Percentiles rank a stretch among this genome's conserved stretches.
These are phyloP conservation scores for Ascochyta koolunga DNA, from an alignment of 2,329 filamentous ascomycete species.

Conservation along the genomic window DNA sequence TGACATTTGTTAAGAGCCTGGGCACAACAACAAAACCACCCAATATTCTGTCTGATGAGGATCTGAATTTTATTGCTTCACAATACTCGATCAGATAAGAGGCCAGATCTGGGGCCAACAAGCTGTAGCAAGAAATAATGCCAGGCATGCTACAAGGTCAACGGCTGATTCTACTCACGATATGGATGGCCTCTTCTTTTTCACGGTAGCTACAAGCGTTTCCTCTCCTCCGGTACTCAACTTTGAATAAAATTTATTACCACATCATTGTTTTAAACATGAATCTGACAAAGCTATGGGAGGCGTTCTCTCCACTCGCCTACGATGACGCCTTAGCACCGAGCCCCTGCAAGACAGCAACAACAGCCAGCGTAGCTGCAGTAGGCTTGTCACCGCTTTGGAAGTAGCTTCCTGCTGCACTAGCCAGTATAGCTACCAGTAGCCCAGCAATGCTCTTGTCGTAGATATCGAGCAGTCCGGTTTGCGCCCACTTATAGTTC, in stretches of 20 bases:
- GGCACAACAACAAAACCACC: too few species aligned
- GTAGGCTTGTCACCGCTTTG: slow-evolving; percentile 36
- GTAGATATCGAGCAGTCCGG: slow-evolving; percentile 38
- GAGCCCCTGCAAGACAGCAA: slow-evolving; percentile 35
- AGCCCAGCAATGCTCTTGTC: slow-evolving; percentile 42
- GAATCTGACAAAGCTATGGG: neutral
- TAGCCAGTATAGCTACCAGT: slow-evolving; percentile 32
- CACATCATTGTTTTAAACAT: neutral
- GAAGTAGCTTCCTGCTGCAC: slow-evolving; percentile 32
- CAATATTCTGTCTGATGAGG: too few species aligned
- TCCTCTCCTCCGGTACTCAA: too few species aligned
- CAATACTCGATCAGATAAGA: too few species aligned
- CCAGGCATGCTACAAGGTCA: too few species aligned
- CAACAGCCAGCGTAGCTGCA: slow-evolving; percentile 26
- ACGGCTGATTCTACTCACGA: too few species aligned
- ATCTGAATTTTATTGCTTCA: too few species aligned
- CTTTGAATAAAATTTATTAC: neutral
- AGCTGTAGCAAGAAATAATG: too few species aligned
- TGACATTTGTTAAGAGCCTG: too few species aligned
- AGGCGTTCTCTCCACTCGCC: neutral
- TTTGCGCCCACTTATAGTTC: slow-evolving; percentile 45
- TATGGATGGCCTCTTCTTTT: too few species aligned
- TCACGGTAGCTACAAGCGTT: too few species aligned
- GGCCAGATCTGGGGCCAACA: too few species aligned
- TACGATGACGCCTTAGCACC: slow-evolving; percentile 19